Percentiles rank a stretch among this genome's conserved stretches.
Conservation (phyloP, 352 stramenopile species). For the Phytophthora rubi region DNA sequence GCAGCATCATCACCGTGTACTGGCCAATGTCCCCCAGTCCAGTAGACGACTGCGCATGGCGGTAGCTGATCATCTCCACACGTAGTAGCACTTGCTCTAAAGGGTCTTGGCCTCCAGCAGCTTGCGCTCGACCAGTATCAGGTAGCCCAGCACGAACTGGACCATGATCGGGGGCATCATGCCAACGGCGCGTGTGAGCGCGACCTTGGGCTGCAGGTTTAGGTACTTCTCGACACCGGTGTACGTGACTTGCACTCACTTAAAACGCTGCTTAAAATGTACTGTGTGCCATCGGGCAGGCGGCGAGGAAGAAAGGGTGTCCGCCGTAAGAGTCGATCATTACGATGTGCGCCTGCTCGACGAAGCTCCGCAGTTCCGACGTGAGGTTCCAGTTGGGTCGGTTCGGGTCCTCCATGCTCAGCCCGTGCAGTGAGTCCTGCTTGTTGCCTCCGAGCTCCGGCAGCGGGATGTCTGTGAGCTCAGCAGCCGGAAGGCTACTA, state of each 20-base stretch:
- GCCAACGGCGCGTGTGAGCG: constrained; percentile 41
- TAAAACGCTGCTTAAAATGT: constrained; percentile 35
- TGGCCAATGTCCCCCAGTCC: constrained; percentile 60
- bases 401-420: constrained; percentile 33
- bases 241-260: constrained; percentile 54
- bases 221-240: constrained; percentile 47
- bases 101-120: constrained; percentile 37
- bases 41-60: constrained; percentile 42
- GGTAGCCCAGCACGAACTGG: constrained; percentile 51
- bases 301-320: constrained; percentile 33
- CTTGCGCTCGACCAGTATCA: constrained; percentile 49
- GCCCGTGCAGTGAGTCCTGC: constrained; percentile 37
- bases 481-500: neutral
- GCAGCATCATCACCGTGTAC: constrained; percentile 52
- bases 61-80: constrained; percentile 33
- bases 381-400: constrained; percentile 35
- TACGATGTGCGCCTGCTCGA: constrained; percentile 38
- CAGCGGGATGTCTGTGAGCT: constrained; percentile 39
- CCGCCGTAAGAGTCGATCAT: constrained; percentile 40
- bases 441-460: constrained; percentile 43
- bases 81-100: constrained; percentile 39
- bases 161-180: constrained; percentile 52
- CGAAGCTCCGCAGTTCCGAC: constrained; percentile 33
- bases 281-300: constrained; percentile 37
- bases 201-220: constrained; percentile 37